Conservation (phyloP, 768 basidiomycete species). For the Porphyrellus cyaneotinctus region DNA sequence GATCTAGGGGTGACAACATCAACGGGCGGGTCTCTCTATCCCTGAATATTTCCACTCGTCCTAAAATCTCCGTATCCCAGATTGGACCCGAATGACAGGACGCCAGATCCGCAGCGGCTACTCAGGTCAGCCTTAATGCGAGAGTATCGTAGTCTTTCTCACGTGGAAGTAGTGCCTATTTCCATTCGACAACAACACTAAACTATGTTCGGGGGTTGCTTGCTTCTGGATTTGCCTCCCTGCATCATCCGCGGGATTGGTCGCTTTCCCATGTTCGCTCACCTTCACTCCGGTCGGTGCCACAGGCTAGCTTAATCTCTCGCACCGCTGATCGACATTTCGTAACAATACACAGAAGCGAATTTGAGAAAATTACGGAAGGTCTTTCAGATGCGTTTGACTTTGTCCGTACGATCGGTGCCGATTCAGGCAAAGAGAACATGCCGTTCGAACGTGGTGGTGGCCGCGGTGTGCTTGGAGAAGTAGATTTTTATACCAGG, state of each 20-base stretch:
- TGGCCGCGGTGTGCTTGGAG: slow-evolving; percentile 66
- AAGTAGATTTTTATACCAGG: slow-evolving; percentile 95
- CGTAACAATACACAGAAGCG: slow-evolving; percentile 41
- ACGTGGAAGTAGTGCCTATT: slow-evolving; percentile 69
- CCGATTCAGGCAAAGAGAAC: slow-evolving; percentile 45
- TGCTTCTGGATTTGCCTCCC: slow-evolving; percentile 89
- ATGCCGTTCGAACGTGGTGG: slow-evolving; percentile 69
- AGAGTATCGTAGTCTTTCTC: not conserved
- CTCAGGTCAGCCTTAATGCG: slow-evolving; percentile 46
- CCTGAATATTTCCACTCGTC: not conserved
- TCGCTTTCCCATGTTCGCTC: slow-evolving; percentile 90
- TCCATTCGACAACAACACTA: slow-evolving; percentile 89
- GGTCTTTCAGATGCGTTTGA: slow-evolving; percentile 89
- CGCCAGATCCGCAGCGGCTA: slow-evolving; percentile 86
- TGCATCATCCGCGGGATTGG: slow-evolving; percentile 89
- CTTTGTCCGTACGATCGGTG: slow-evolving; percentile 87
- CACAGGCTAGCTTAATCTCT: not conserved
- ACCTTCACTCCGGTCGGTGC: slow-evolving; percentile 59
- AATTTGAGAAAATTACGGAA: slow-evolving; percentile 83
- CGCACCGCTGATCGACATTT: slow-evolving; percentile 13
- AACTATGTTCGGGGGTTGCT: slow-evolving; percentile 90
- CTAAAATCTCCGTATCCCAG: slow-evolving; percentile 22
- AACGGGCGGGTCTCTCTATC: slow-evolving; percentile 59
- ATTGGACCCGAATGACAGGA: slow-evolving; percentile 70
- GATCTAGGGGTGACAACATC: slow-evolving; percentile 85